Conservation (phyloP, 352 stramenopile genomes). For the Plasmopara halstedii region DNA sequence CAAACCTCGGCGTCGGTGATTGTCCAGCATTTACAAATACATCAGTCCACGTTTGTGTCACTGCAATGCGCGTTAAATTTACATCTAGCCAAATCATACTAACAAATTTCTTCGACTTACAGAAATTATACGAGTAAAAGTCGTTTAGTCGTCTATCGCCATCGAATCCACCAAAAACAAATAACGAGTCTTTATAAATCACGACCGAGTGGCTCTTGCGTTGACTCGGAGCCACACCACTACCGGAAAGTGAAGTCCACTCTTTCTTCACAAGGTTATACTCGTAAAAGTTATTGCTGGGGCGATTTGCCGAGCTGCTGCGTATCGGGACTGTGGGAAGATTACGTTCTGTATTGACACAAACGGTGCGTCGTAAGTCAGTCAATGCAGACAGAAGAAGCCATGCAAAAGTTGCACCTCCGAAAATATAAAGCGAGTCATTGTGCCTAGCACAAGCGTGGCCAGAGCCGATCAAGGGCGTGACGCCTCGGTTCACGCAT, state of each 20-base stretch:
- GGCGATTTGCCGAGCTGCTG: conserved; percentile 17
- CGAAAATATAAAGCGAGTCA: conserved; percentile 91
- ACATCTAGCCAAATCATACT: neutral
- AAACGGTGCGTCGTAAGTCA: conserved; percentile 1
- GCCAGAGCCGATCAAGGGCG: conserved; percentile 86
- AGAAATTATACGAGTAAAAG: conserved; percentile 94
- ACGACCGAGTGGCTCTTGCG: conserved; percentile 91
- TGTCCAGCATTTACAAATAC: conserved; percentile 73
- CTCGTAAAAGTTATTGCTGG: conserved; percentile 89
- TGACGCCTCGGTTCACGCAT: conserved; percentile 59
- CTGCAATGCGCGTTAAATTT: conserved; percentile 18
- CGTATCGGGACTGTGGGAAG: conserved; percentile 10
- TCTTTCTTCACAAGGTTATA: conserved; percentile 83
- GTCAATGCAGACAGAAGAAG: neutral
- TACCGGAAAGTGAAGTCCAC: conserved; percentile 55
- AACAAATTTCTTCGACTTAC: no score
- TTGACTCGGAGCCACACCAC: conserved; percentile 67
- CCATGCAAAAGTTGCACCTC: conserved; percentile 5
- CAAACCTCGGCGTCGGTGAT: conserved; percentile 90
- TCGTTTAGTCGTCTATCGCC: conserved; percentile 89
- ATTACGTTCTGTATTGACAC: conserved; percentile 11
- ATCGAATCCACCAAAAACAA: conserved; percentile 92
- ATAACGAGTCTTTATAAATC: conserved; percentile 89
- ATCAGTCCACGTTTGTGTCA: conserved; percentile 74
- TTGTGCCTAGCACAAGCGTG: conserved; percentile 87